Percentiles rank a stretch among this genome's conserved stretches.
phyloP scores from a whole-genome alignment of 2,329 filamentous ascomycete genomes.

The Elsinoe batatas region DNA sequence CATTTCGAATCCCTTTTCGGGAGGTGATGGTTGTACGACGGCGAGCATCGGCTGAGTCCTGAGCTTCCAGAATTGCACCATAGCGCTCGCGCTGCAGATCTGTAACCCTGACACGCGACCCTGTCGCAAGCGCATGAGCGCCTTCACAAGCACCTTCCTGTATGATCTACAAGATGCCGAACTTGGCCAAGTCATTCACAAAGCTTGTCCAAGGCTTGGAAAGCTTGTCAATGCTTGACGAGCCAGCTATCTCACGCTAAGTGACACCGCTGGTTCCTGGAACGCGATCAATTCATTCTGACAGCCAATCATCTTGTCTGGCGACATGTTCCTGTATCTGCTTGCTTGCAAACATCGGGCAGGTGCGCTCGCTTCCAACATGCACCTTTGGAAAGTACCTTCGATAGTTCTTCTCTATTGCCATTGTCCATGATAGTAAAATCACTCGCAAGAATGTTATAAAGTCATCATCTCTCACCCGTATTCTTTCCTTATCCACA shows the following conservation, averaged over 20 bases:
- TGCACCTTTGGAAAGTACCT: neutral
- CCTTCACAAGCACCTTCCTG: neutral
- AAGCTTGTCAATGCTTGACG: conserved; percentile 5
- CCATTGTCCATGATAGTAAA: neutral
- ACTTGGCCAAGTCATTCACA: neutral
- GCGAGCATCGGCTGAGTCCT: too few relatives aligned
- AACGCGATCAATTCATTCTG: neutral
- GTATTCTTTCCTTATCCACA: neutral
- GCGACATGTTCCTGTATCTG: neutral
- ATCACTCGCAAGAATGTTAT: neutral
- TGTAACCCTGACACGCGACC: too few relatives aligned
- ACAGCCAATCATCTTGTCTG: neutral
- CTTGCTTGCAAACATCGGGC: neutral
- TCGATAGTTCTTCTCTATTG: too few relatives aligned
- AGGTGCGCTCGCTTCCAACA: neutral
- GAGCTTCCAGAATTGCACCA: too few relatives aligned
- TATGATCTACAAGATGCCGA: neutral
- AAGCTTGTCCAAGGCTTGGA: conserved; percentile 11
- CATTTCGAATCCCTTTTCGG: too few relatives aligned
- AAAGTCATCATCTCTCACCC: neutral
- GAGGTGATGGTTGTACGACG: too few relatives aligned
- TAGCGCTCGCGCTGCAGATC: too few relatives aligned
- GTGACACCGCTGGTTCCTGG: neutral
- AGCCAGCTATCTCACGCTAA: neutral
- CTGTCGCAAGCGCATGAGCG: too few relatives aligned